Percentiles rank a stretch among this genome's conserved stretches.
These are phyloP conservation scores for Serendipita sp. DNA, from an alignment of 768 basidiomycete species.

Conservation along the genomic window DNA sequence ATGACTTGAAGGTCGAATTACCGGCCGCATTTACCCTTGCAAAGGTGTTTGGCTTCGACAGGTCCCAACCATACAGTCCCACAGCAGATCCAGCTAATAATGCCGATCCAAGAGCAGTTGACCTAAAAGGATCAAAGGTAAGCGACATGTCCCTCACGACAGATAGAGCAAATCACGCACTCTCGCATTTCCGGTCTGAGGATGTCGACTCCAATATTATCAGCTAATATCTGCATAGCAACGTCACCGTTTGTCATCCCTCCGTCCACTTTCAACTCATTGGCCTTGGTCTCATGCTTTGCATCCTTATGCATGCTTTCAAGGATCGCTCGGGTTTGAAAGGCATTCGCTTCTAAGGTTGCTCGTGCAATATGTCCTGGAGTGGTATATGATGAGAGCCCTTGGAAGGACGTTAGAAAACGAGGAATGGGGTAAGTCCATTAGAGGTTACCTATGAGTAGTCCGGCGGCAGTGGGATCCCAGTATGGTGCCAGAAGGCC, in stretches of 20 bases:
- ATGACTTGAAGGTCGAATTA: conserved; percentile 49
- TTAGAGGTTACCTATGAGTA: conserved; percentile 50
- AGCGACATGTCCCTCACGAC: background rate
- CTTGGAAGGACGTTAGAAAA: conserved; percentile 18
- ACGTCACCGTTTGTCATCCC: conserved; percentile 92
- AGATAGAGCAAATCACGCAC: conserved; percentile 28
- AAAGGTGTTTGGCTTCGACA: conserved; percentile 67
- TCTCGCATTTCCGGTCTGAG: conserved; percentile 93
- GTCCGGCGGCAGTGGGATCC: conserved; percentile 81
- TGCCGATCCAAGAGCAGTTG: conserved; percentile 90
- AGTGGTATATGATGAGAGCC: conserved; percentile 74
- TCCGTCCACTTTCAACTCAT: conserved; percentile 90
- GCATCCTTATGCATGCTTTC: conserved; percentile 92
- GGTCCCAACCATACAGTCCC: conserved; percentile 80
- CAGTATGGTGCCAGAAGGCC: conserved; percentile 95
- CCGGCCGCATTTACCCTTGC: conserved; percentile 76
- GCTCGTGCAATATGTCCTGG: conserved; percentile 89
- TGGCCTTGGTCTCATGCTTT: conserved; percentile 34
- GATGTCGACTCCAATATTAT: conserved; percentile 83
- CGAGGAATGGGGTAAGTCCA: background rate
- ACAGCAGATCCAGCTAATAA: conserved; percentile 84
- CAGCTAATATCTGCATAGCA: conserved; percentile 72
- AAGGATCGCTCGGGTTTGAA: conserved; percentile 86
- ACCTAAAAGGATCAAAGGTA: conserved; percentile 28
- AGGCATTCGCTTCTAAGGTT: conserved; percentile 89